Evolutionary conservation across 192 early-diverging fungal species (phyloP).

Genomic region (Phlyctochytrium planicorne): DNA sequence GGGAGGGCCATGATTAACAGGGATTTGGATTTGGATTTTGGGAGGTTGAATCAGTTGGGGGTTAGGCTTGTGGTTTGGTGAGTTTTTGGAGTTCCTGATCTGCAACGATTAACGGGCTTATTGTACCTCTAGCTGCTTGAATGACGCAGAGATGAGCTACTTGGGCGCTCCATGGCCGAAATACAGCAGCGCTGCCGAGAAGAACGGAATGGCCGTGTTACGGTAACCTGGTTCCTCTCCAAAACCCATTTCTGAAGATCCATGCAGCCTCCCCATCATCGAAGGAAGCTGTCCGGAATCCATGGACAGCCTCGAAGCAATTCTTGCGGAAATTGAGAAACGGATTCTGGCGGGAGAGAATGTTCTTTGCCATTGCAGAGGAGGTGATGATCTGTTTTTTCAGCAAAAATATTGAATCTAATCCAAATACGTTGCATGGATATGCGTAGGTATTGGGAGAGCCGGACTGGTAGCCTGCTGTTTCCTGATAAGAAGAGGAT

Average conservation of each 20-base stretch:
- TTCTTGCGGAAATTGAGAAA: slow-evolving; percentile 51
- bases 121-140: slow-evolving; percentile 50
- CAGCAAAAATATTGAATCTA: not conserved
- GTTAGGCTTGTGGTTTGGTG: slow-evolving; percentile 66
- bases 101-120: not conserved
- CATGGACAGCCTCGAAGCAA: slow-evolving; percentile 54
- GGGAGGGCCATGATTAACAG: slow-evolving; percentile 71
- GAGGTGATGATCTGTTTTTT: slow-evolving; percentile 29
- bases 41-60: slow-evolving; percentile 52
- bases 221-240: slow-evolving; percentile 22
- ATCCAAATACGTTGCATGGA: too few species aligned
- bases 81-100: slow-evolving; percentile 20
- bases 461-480: slow-evolving; percentile 79
- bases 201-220: slow-evolving; percentile 56
- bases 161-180: slow-evolving; percentile 65
- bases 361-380: slow-evolving; percentile 71
- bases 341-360: slow-evolving; percentile 48
- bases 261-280: slow-evolving; percentile 54
- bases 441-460: slow-evolving; percentile 65
- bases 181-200: slow-evolving; percentile 53
- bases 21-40: slow-evolving; percentile 72
- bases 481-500: slow-evolving; percentile 58
- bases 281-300: slow-evolving; percentile 65
- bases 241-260: not conserved
- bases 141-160: slow-evolving; percentile 63